Evolutionary conservation across 345 rosid genomes (phyloP), one percentile per base, ranked within the genome.

Genomic region (Salix purpurea): DNA sequence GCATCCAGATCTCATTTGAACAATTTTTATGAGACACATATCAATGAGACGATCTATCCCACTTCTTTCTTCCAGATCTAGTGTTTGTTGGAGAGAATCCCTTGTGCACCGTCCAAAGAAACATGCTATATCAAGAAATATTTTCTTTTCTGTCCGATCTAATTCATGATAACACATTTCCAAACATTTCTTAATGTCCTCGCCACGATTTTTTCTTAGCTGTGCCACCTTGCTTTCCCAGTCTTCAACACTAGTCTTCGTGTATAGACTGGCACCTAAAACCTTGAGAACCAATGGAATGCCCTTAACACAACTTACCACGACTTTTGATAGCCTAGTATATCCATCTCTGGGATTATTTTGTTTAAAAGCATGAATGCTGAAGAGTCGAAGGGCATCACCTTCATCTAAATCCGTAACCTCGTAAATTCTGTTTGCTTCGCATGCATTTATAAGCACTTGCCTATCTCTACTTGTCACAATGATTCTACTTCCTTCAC

Each of bases 121-220:
- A 48, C 77, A 74, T 32, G 77, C 77, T 46, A 74, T 46, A 28
- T 74, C 77, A 74, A 74, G 70, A 52, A 74, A 74, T 28, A 46
- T 48, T 4, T 30, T 23, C 52, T 65, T 46, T 46, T 74, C 77
- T 6, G 65, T 37, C 12, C 10, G 19, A 46, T 48, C 42, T 23
- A 75, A 28, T 5, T 24, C 77, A 75, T 66, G 39, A 67, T 30
- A 67, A 50, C 65, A 66, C 23, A 50, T 52, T 67, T n/a, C 39
- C 12, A 7, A 40, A 40, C 8, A 11, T 40, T 40, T 40, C 12
- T 40, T 40, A 18, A n/a, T n/a, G n/a, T n/a, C n/a, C n/a, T n/a
- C n/a, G n/a, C n/a, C n/a, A n/a, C n/a, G n/a, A n/a, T n/a, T n/a
- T n/a, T n/a, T n/a, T n/a, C n/a, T n/a, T n/a, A n/a, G n/a, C n/a